phyloP scores from a whole-genome alignment of 1,139 yeast species.

The Blastobotrys buckinghamii region DNA sequence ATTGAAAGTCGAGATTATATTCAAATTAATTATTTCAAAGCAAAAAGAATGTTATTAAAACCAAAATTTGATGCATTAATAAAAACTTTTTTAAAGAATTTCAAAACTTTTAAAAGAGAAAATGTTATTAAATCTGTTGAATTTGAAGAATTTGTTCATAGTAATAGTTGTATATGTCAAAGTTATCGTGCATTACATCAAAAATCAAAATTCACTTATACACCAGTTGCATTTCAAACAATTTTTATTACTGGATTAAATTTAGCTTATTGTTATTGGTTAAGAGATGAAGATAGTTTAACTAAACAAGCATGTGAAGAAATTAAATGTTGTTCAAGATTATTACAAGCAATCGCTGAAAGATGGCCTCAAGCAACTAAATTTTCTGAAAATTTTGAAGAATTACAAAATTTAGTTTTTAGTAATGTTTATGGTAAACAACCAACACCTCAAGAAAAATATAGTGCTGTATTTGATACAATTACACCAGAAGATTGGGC shows the following conservation, averaged over 20 bases:
- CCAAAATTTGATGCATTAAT: conserved; percentile 13
- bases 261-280: conserved; percentile 14
- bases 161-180: conserved; percentile 14
- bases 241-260: conserved; percentile 14
- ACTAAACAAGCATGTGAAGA: conserved; percentile 8
- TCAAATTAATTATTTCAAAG: conserved; percentile 12
- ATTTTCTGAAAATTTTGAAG: conserved; percentile 13
- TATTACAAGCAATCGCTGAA: conserved; percentile 10
- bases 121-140: too few species aligned
- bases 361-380: conserved; percentile 15
- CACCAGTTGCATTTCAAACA: conserved; percentile 14
- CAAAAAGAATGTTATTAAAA: conserved; percentile 11
- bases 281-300: conserved; percentile 8
- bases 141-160: conserved; percentile 13
- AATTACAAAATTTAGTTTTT: conserved; percentile 7
- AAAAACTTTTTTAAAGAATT: conserved; percentile 2
- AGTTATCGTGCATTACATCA: conserved; percentile 13
- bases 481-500: background rate
- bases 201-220: conserved; percentile 7
- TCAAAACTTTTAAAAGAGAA: background rate
- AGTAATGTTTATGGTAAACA: background rate
- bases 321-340: conserved; percentile 4
- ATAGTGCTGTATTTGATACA: background rate
- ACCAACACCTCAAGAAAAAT: too few species aligned
- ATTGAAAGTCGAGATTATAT: conserved; percentile 11